A percentile compares a stretch with the other conserved stretches of the same genome.
Evolutionary conservation across 2,329 filamentous ascomycete species (phyloP).

Genomic region (Cryphonectria parasitica): DNA sequence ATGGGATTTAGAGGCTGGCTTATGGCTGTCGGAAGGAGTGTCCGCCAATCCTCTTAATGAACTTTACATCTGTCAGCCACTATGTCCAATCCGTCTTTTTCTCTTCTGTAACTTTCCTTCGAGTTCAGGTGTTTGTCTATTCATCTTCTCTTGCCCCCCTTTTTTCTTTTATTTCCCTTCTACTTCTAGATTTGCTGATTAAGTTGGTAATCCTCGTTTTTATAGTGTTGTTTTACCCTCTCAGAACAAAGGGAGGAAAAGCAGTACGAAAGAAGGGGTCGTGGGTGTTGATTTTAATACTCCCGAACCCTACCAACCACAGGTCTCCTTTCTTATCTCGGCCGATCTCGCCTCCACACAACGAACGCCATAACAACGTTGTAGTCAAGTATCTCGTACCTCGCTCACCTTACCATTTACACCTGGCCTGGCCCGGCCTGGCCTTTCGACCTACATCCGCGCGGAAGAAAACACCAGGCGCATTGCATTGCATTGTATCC

Average conservation of each 20-base stretch:
- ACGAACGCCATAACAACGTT: not conserved
- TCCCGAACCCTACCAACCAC: not conserved
- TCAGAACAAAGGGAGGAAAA: not conserved
- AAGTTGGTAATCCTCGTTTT: not conserved
- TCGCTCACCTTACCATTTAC: conserved; percentile 1
- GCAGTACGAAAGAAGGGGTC: not conserved
- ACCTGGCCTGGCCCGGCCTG: not conserved
- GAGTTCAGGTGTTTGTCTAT: not conserved
- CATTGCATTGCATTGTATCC: not conserved
- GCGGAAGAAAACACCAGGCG: not conserved
- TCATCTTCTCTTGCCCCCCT: not conserved
- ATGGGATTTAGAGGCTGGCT: not conserved
- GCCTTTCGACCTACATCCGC: not conserved
- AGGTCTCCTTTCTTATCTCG: not conserved
- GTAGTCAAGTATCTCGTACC: not conserved
- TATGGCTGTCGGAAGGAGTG: not conserved
- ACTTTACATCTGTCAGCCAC: not conserved
- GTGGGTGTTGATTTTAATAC: not conserved
- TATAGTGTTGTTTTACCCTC: not conserved
- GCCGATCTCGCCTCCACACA: conserved; percentile 8
- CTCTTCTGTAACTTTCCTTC: not conserved
- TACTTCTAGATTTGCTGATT: not conserved
- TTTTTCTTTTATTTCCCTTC: not conserved
- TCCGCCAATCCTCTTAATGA: not conserved
- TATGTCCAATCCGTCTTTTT: not conserved